phyloP scores from a whole-genome alignment of 1,284 basidiomycete genomes.

The Butyriboletus regius region DNA sequence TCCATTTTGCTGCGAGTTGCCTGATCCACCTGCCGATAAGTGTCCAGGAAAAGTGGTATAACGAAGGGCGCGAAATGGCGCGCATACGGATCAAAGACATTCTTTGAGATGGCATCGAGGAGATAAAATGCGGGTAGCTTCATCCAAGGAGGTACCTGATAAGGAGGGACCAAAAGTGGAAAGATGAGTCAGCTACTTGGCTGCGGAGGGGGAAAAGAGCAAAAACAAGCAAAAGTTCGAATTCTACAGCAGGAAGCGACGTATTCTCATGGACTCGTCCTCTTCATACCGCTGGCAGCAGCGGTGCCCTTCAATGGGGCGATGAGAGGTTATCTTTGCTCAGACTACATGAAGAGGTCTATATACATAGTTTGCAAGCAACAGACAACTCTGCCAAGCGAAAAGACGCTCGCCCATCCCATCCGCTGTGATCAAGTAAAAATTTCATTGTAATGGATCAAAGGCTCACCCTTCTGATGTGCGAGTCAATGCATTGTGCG shows the following conservation, averaged over 20 bases:
- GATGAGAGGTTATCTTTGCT: constrained; percentile 37
- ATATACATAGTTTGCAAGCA: constrained; percentile 34
- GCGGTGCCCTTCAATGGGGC: constrained; percentile 31
- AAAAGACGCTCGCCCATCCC: constrained; percentile 25
- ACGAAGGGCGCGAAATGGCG: constrained; percentile 71
- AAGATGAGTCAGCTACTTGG: constrained; percentile 58
- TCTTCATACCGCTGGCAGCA: constrained; percentile 31
- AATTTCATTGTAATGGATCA: constrained; percentile 15
- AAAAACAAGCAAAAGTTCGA: constrained; percentile 18
- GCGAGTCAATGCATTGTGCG: constrained; percentile 79
- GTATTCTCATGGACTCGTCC: constrained; percentile 29
- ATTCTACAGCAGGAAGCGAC: constrained; percentile 22
- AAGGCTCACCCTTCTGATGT: constrained; percentile 79
- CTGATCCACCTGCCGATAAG: constrained; percentile 78
- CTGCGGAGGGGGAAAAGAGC: constrained; percentile 24
- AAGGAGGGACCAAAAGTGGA: constrained; percentile 29
- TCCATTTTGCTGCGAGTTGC: constrained; percentile 86
- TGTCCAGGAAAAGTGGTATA: constrained; percentile 71
- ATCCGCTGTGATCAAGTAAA: constrained; percentile 25
- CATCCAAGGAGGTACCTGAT: constrained; percentile 80
- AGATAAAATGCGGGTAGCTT: constrained; percentile 93
- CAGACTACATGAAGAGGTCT: constrained; percentile 35
- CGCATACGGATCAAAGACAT: constrained; percentile 84
- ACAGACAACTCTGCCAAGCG: constrained; percentile 22
- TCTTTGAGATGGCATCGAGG: constrained; percentile 93